These are phyloP conservation scores for Aspergillus costaricaensis DNA, from an alignment of 2,329 filamentous ascomycete genomes.

Conservation along the genomic window DNA sequence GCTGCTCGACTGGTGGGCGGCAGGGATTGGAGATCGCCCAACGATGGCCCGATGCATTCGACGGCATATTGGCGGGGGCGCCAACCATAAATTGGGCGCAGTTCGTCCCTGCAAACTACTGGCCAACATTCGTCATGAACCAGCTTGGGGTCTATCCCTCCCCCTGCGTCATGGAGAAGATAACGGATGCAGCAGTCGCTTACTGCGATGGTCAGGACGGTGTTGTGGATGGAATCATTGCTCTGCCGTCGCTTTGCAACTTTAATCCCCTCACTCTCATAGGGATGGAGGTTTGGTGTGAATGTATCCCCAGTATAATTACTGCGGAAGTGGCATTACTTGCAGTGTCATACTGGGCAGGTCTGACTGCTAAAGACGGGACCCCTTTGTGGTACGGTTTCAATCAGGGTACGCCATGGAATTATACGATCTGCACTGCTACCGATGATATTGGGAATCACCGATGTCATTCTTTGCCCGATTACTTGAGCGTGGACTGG, in stretches of 20 bases:
- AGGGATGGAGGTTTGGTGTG: too few species aligned
- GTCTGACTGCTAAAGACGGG: not conserved
- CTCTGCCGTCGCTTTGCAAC: slow-evolving; percentile 4
- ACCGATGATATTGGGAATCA: too few species aligned
- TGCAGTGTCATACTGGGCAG: not conserved
- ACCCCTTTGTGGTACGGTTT: not conserved
- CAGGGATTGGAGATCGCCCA: slow-evolving; percentile 46
- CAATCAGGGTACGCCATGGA: not conserved
- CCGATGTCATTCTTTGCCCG: too few species aligned
- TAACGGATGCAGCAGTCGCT: slow-evolving; percentile 5
- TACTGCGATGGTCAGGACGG: slow-evolving; percentile 15
- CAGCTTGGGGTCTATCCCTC: not conserved
- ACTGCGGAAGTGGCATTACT: not conserved
- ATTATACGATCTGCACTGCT: too few species aligned
- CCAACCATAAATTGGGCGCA: slow-evolving; percentile 45
- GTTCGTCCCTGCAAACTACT: slow-evolving; percentile 26
- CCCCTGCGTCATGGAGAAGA: slow-evolving; percentile 11
- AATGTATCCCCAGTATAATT: too few species aligned
- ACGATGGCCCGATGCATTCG: slow-evolving; percentile 57
- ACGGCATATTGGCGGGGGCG: slow-evolving; percentile 55
- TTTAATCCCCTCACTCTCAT: not conserved
- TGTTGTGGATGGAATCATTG: slow-evolving; percentile 15
- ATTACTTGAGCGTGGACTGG: not conserved
- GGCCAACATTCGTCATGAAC: slow-evolving; percentile 10
- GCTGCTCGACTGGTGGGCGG: slow-evolving; percentile 27